A percentile compares a stretch with the other conserved stretches of the same genome.
Evolutionary conservation across 1,284 basidiomycete genomes (phyloP).

Genomic region (Microbotryomycetes sp.): DNA sequence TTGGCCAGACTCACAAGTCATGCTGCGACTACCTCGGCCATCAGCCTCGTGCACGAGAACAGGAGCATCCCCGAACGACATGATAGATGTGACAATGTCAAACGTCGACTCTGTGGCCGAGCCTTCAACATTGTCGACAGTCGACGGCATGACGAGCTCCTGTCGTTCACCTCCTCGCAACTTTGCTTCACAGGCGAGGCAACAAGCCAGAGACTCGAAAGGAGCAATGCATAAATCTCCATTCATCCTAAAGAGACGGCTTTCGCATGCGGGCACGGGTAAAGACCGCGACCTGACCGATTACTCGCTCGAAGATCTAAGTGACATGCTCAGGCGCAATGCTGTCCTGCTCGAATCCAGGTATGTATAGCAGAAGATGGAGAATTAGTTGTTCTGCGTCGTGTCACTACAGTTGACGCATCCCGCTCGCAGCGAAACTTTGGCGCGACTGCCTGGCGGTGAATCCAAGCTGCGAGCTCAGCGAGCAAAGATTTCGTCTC

Average conservation of each 20-base stretch:
- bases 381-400: no score
- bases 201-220: constrained; percentile 3
- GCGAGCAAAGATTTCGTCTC: constrained; percentile 10
- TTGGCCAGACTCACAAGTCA: no score
- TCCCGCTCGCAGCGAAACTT: constrained; percentile 3
- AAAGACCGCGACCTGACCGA: constrained; percentile 21
- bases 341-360: constrained; percentile 12
- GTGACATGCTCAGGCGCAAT: constrained; percentile 12
- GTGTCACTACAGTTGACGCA: no score
- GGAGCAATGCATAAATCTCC: constrained; percentile 11
- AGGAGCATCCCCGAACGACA: not conserved
- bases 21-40: not conserved
- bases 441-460: constrained; percentile 18
- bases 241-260: constrained; percentile 13
- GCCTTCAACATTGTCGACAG: not conserved
- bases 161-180: constrained; percentile 5
- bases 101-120: not conserved
- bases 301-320: constrained; percentile 12
- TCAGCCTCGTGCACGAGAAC: no score
- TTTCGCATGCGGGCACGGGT: not conserved
- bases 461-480: constrained; percentile 8
- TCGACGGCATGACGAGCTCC: not conserved
- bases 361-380: no score
- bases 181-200: constrained; percentile 1
- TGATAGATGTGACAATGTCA: not conserved